phyloP scores from a whole-genome alignment of 2,329 filamentous ascomycete genomes.

The Claviceps maximensis region DNA sequence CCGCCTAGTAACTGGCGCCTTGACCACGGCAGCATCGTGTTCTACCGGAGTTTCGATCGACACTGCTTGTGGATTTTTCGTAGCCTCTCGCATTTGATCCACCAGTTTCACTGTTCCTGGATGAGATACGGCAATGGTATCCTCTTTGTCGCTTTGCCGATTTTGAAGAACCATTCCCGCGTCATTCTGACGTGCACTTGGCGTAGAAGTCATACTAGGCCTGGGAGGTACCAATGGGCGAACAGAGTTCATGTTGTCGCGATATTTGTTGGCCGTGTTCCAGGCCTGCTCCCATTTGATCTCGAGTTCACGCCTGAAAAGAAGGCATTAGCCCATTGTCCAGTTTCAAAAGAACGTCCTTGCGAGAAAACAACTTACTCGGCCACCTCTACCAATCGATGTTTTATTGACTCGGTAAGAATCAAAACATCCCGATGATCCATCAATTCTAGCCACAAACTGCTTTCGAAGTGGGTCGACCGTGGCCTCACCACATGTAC shows the following conservation, averaged over 20 bases:
- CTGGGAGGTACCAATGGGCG: no score
- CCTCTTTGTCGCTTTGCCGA: not conserved
- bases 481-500: constrained; percentile 13
- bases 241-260: not conserved
- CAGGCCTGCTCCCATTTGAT: not conserved
- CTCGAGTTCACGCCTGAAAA: not conserved
- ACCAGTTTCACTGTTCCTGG: not conserved
- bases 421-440: not conserved
- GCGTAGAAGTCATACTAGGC: no score
- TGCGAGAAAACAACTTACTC: not conserved
- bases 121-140: not conserved
- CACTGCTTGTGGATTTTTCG: not conserved
- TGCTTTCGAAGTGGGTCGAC: not conserved
- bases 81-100: constrained; percentile 2
- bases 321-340: not conserved
- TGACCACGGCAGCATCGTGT: not conserved
- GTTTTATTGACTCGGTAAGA: not conserved
- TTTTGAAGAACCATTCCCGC: not conserved
- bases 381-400: not conserved
- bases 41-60: not conserved
- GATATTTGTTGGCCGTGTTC: not conserved
- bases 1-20: constrained; percentile 11
- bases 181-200: not conserved
- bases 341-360: not conserved
- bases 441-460: constrained; percentile 13